These are phyloP conservation scores for Aspergillus hancockii DNA, from an alignment of 495 filamentous ascomycete genomes.

Conservation along the genomic window DNA sequence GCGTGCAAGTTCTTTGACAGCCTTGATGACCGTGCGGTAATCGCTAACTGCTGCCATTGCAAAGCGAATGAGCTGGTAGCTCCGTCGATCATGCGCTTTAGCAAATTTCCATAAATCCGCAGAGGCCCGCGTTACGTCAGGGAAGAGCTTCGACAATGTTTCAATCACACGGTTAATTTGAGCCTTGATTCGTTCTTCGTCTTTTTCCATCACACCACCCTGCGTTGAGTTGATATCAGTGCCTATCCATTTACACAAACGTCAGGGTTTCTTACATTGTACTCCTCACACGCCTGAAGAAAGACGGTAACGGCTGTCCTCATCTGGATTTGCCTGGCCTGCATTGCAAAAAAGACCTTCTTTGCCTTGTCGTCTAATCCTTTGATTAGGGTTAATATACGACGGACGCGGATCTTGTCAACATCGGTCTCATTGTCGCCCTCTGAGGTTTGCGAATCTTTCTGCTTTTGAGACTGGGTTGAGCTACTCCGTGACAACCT, in stretches of 20 bases:
- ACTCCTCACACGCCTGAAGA: conserved; percentile 78
- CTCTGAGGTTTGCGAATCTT: conserved; percentile 49
- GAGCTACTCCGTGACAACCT: conserved; percentile 61
- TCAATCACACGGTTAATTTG: conserved; percentile 66
- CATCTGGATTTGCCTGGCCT: conserved; percentile 69
- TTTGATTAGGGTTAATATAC: conserved; percentile 77
- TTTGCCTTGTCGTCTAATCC: conserved; percentile 77
- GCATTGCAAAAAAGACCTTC: conserved; percentile 86
- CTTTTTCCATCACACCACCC: conserved; percentile 77
- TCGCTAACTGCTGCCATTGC: conserved; percentile 85
- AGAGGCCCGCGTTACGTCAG: conserved; percentile 65
- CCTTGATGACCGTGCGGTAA: conserved; percentile 84
- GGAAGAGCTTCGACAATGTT: conserved; percentile 71
- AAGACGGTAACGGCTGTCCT: conserved; percentile 69
- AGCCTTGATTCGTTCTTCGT: conserved; percentile 65
- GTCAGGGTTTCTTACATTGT: conserved; percentile 55
- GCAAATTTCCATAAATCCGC: conserved; percentile 87
- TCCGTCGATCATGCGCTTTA: conserved; percentile 86
- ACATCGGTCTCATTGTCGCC: conserved; percentile 60
- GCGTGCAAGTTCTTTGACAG: conserved; percentile 86
- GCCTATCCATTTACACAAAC: not conserved
- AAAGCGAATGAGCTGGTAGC: conserved; percentile 85
- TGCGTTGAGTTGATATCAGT: conserved; percentile 27
- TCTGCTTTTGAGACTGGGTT: conserved; percentile 60
- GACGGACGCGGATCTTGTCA: conserved; percentile 82